A percentile compares a stretch with the other conserved stretches of the same genome.
Conservation (phyloP, 2,329 filamentous ascomycete genomes). For the Fusarium graminum region DNA sequence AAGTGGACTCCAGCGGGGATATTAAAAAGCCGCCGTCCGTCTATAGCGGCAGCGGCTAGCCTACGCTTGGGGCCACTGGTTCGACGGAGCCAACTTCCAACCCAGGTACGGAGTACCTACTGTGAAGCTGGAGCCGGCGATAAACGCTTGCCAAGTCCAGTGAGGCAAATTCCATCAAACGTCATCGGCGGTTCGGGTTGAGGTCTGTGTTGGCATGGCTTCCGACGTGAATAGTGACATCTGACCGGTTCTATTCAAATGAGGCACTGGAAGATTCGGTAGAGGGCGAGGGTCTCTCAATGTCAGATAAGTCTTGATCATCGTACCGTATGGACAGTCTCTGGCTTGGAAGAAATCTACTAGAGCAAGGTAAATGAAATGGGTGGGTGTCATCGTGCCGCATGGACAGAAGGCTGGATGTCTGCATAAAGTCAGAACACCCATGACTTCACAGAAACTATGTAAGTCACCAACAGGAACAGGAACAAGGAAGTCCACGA, state of each 20-base stretch:
- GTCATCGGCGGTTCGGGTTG: conserved; percentile 1
- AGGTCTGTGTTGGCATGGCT: conserved; percentile 18
- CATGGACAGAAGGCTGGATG: conserved; percentile 16
- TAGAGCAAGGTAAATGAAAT: conserved; percentile 5
- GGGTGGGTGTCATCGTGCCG: conserved; percentile 27
- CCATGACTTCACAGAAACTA: conserved; percentile 29
- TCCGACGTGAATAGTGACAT: conserved; percentile 16
- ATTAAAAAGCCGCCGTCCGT: conserved; percentile 25
- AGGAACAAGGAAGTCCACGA: background rate
- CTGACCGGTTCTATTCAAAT: conserved; percentile 2
- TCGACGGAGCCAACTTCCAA: conserved; percentile 12
- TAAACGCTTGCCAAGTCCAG: conserved; percentile 4
- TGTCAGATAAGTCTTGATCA: conserved; percentile 5
- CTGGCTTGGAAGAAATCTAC: conserved; percentile 19
- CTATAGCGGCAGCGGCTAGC: conserved; percentile 41
- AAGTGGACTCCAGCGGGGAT: conserved; percentile 31
- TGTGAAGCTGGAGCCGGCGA: conserved; percentile 12
- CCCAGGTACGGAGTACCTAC: background rate
- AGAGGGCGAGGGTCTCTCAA: background rate
- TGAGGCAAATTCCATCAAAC: conserved; percentile 7
- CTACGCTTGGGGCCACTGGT: conserved; percentile 38
- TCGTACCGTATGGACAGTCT: conserved; percentile 32
- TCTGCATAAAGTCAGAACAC: conserved; percentile 28
- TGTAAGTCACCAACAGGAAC: conserved; percentile 33
- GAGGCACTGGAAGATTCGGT: background rate